Evolutionary conservation across 23 red algal species (phyloP).

Genomic region (Cyanidioschyzon merolae): DNA sequence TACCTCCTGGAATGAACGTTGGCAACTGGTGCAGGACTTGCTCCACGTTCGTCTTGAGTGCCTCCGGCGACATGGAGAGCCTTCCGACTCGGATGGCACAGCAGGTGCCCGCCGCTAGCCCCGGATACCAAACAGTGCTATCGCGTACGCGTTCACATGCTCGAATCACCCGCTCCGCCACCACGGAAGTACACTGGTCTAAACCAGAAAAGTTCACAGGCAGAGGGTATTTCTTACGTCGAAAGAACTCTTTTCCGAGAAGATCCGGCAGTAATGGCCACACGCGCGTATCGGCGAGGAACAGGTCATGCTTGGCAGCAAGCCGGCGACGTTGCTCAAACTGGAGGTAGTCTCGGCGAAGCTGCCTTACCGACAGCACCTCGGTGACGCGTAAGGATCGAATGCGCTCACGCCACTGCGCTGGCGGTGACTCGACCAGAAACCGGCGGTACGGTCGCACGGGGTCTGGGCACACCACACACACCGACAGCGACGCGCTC

Average conservation of each 20-base stretch:
- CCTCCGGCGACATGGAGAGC: not conserved
- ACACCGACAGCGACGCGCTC: not conserved
- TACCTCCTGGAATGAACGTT: not conserved
- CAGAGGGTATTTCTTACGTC: constrained; percentile 3
- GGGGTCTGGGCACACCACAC: not conserved
- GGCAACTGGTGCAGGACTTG: not conserved
- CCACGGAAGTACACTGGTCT: not conserved
- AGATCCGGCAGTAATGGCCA: not conserved
- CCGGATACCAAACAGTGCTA: not conserved
- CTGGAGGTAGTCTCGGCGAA: not conserved
- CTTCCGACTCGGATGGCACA: not conserved
- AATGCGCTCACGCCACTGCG: not conserved
- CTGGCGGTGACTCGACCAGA: not conserved
- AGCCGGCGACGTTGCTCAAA: not conserved
- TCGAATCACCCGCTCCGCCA: not conserved
- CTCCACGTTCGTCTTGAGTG: not conserved
- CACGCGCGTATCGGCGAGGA: not conserved
- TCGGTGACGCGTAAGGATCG: not conserved
- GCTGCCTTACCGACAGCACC: constrained; percentile 13
- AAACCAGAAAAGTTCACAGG: constrained; percentile 1
- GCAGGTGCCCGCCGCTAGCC: not conserved
- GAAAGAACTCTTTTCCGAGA: constrained; percentile 4
- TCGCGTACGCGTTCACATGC: constrained; percentile 11
- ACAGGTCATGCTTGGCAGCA: not conserved
- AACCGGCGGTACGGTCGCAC: not conserved